Base-by-base conservation (phyloP, 1,284 basidiomycete species). In the Leucoagaricus sp. region DNA sequence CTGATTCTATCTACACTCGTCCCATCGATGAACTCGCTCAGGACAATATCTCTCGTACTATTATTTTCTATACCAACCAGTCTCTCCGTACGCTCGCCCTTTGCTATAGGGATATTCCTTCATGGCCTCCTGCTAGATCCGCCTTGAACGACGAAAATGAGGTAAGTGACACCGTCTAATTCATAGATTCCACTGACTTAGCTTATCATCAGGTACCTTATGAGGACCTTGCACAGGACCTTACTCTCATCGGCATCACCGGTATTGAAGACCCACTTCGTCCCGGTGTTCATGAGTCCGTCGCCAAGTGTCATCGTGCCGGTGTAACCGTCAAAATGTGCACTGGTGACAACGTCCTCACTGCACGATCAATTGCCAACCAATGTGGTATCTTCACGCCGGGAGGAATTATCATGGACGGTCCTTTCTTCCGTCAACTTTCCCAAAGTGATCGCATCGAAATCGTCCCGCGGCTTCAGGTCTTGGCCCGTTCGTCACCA, bases 321-420 rank as follows among this genome's bases (percentile, higher is more conserved):
- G 96, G 96, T 63, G 95, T 99, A n/a, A 81, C 84, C 28, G 88
- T 99, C 76, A 98, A 98, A 79, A 99, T 99, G 96, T 97, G 94
- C 72, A 98, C 96, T 0, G 96, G 96, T 68, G 96, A 99, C 75
- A 99, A 98, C 65, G 92, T 96, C 49, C 82, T 98, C 45, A 96
- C 94, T 6, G 93, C 93, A 41, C 85, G 92, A 23, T 98, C 95
- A 6, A 99, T 99, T 65, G 95, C 96, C 34, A 82, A 83, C 6
- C 96, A 98, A 69, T 98, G 96, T 69, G 94, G 96, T 42, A 98
- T 98, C 70, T 97, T 91, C 74, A 91, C 88, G 6, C 75, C 89
- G 1, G 95, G 94, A 34, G 96, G 96, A 47, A 86, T 98, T 65
- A 91, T 98, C 72, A 97, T 98, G 92, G 96, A 99, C 69, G 96